Evolutionary conservation across 306 rosid genomes (phyloP).

Genomic region (Prunus padus): DNA sequence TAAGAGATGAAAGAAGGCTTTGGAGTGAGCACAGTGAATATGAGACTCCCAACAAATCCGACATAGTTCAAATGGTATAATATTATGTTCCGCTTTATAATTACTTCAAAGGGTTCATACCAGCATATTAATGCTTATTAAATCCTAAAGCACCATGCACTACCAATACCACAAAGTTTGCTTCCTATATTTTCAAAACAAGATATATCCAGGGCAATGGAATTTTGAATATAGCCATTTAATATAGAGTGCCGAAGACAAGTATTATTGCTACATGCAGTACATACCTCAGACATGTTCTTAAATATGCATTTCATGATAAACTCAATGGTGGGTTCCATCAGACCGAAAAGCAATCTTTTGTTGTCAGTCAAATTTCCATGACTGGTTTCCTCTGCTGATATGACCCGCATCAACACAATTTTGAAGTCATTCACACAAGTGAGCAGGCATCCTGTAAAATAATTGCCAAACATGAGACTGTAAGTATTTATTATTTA

Average conservation of each 20-base stretch:
- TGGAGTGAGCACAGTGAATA: background rate
- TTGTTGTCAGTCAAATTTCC: slow-evolving; percentile 38
- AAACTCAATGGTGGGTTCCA: slow-evolving; percentile 90
- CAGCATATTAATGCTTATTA: slow-evolving; percentile 5
- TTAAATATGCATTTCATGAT: slow-evolving; percentile 64
- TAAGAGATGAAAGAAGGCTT: slow-evolving; percentile 11
- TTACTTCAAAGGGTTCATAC: slow-evolving; percentile 3
- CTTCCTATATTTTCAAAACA: background rate
- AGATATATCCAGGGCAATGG: slow-evolving; percentile 7
- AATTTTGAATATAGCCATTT: slow-evolving; percentile 14
- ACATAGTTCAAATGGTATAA: slow-evolving; percentile 1
- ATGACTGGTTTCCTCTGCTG: slow-evolving; percentile 39
- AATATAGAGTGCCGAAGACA: slow-evolving; percentile 7
- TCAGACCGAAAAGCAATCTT: slow-evolving; percentile 52
- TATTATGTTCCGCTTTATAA: background rate
- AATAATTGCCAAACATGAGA: slow-evolving; percentile 27
- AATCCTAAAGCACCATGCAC: background rate
- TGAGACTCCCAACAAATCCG: background rate
- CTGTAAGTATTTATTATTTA: slow-evolving; percentile 20
- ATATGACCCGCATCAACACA: slow-evolving; percentile 43
- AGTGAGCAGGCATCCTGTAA: slow-evolving; percentile 69
- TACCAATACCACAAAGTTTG: background rate
- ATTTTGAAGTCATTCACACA: slow-evolving; percentile 66
- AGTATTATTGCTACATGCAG: slow-evolving; percentile 6
- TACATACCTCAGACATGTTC: slow-evolving; percentile 68